These are phyloP conservation scores for Aspergillus sp. DNA, from an alignment of 2,329 filamentous ascomycete genomes.

Conservation along the genomic window DNA sequence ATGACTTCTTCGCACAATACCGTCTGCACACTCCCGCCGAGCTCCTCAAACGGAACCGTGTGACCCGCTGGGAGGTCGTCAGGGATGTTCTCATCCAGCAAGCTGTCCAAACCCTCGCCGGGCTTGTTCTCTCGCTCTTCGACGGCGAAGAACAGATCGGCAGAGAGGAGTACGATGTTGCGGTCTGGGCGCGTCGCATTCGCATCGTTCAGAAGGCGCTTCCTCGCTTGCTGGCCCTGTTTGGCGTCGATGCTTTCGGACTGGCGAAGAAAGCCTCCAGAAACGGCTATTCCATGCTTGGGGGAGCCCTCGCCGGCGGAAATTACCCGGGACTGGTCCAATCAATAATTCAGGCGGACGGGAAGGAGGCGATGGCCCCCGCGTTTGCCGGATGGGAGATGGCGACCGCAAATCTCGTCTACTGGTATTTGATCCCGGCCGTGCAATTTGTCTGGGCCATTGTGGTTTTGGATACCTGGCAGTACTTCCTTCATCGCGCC, in stretches of 20 bases:
- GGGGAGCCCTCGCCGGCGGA: conserved; percentile 68
- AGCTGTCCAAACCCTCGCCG: conserved; percentile 70
- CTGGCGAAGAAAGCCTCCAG: conserved; percentile 66
- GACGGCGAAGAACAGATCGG: conserved; percentile 68
- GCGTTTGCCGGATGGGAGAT: conserved; percentile 81
- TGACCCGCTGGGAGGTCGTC: conserved; percentile 72
- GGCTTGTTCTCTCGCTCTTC: conserved; percentile 56
- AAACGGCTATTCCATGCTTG: conserved; percentile 59
- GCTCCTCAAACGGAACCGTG: conserved; percentile 77
- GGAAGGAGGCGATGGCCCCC: conserved; percentile 46
- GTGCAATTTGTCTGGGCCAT: conserved; percentile 69
- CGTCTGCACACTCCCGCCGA: conserved; percentile 91
- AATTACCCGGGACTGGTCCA: conserved; percentile 64
- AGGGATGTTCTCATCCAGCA: conserved; percentile 90
- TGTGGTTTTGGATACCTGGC: conserved; percentile 83
- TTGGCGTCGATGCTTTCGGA: conserved; percentile 67
- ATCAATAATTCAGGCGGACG: conserved; percentile 43
- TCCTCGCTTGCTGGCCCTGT: conserved; percentile 57
- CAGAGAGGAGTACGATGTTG: conserved; percentile 74
- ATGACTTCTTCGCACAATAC: conserved; percentile 81
- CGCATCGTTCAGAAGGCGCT: conserved; percentile 70
- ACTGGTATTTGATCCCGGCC: conserved; percentile 66
- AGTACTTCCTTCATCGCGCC: conserved; percentile 89
- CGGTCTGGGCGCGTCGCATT: conserved; percentile 78
- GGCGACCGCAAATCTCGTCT: conserved; percentile 62